Percentiles rank a stretch among this genome's conserved stretches.
phyloP scores from a whole-genome alignment of 2,329 filamentous ascomycete species.

The Sporothrix variecibatus region DNA sequence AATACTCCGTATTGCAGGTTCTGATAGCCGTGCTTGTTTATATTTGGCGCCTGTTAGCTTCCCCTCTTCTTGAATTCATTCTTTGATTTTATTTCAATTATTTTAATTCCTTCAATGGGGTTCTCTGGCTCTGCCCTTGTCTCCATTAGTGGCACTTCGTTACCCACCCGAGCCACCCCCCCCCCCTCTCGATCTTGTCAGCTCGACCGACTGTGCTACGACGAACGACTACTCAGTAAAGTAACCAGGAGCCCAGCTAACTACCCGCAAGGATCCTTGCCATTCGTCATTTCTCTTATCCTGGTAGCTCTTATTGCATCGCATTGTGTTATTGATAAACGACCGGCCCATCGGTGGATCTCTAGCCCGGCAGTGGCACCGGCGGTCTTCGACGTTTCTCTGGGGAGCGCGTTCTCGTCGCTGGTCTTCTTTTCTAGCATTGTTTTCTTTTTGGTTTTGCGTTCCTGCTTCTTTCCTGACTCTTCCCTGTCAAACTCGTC shows the following conservation, averaged over 20 bases:
- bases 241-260: background rate
- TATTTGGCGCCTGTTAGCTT: background rate
- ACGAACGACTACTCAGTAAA: background rate
- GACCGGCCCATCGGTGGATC: background rate
- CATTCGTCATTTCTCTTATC: conserved; percentile 17
- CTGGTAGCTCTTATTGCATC: background rate
- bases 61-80: background rate
- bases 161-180: background rate
- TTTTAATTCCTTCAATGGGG: background rate
- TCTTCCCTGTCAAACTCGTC: background rate
- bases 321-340: conserved; percentile 7
- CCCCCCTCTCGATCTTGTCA: background rate
- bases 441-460: background rate
- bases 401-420: background rate
- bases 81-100: background rate
- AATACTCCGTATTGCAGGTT: background rate
- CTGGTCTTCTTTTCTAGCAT: background rate
- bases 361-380: background rate
- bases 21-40: background rate
- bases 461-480: background rate
- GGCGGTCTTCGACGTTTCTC: background rate
- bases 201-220: background rate
- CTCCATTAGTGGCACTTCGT: background rate
- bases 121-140: background rate
- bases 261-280: background rate